Base-by-base conservation (phyloP, 2,329 filamentous ascomycete genomes). In the Cryphonectria radicalis region DNA sequence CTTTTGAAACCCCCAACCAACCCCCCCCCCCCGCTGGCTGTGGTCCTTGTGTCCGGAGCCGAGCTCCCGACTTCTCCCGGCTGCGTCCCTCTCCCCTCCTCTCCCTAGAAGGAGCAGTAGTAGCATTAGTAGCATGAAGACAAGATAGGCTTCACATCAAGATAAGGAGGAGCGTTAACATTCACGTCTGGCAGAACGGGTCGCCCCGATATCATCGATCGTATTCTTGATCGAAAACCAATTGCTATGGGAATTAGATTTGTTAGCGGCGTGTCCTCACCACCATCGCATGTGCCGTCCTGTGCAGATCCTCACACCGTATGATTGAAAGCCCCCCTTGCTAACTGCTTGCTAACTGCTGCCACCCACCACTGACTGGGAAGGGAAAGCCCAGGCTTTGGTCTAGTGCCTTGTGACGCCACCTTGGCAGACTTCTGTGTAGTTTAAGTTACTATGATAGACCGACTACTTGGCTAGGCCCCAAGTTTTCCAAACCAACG, bases 61-160 rank as follows among this genome's bases (percentile, higher is more conserved):
- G 50, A 55, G 3, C 32, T 59, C 53, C 65, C 65, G 65, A 60
- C 25, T 60, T 67, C 32, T 67, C 55, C 65, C 65, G 37, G 62
- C n/a, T 14, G 43, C 65, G 8, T 42, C 6, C 10, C 28, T 19
- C n/a, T 25, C 46, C 32, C 11, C 13, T 43, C 35, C 10, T 11
- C 6, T 22, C 5, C 17, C 22, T 7, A 10, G 28, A 2, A 32
- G 28, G 28, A 32, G 32, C 32, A 32, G 32, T 32, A 32, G 32
- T 4, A 28, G 28, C 28, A n/a, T n/a, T 40, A 40, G 37, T 1
- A 40, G 8, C 8, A 40, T 40, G 10, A 13, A n/a, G 8, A 53
- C 46, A 11, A 53, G 46, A 53, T 53, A 53, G n/a, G 46, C 46
- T 3, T 53, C 22, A 19, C 37, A 13, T 40, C 10, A 40, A 40